Evolutionary conservation across 1,284 basidiomycete species (phyloP), one percentile per base, ranked within the genome.

Genomic region (Cerrena zonata): DNA sequence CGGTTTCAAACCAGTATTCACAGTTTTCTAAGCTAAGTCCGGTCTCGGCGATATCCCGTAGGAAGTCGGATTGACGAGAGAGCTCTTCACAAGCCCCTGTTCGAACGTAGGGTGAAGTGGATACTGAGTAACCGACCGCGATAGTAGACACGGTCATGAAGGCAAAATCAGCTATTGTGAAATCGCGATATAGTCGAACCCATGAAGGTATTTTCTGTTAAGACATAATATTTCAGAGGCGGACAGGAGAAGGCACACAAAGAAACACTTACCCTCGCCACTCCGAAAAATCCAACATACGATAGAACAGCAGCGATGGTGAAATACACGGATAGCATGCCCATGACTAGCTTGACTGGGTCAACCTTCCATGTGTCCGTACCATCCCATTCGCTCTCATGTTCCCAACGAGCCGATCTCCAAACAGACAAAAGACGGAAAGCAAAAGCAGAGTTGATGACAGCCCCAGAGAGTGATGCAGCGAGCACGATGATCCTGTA

Each of bases 21-120:
- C 86, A 89, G 58, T 87, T 88, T 66, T 89, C 86, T 25, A 85
- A 68, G 55, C 75, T 86, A 56, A 89, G 72, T 0, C 86, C 86
- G 59, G 84, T 75, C 58, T 86, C 85, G 37, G 76, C 73, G 65
- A 86, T 66, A 57, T 80, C 79, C n/a, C 81, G 78, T 67, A 89
- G 74, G 42, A 89, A 68, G 60, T 88, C 85, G 18, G 84, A 81
- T 52, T 88, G 84, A 47, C 79, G 74, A 2, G 84, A 83, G 26
- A 89, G 69, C 59, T 84, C 81, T 58, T 89, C 86, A 66, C 86
- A 89, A 2, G 86, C 67, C 15, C 73, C 74, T 1, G 82, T 71
- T 27, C 84, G 78, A 21, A 80, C 69, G 7, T 76, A 70, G 18
- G 75, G 53, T 37, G 66, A 70, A 52, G 75, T 74, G 62, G 84